Conservation (phyloP, 2,329 filamentous ascomycete genomes). For the Akanthomyces uredinophilus region DNA sequence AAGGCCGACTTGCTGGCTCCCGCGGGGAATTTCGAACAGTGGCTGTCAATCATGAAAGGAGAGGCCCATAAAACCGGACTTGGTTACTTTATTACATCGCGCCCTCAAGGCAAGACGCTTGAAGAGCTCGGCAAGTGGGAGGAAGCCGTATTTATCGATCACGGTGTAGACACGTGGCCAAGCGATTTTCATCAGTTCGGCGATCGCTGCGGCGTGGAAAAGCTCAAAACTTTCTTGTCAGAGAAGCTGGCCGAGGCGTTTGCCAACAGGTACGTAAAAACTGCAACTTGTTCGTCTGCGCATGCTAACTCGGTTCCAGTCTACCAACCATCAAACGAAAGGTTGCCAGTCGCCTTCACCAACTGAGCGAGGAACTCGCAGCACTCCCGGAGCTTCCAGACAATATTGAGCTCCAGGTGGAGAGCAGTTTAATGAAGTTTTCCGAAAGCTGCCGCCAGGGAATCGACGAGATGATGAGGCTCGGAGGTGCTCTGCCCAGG, state of each 20-base stretch:
- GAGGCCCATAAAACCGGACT: constrained; percentile 59
- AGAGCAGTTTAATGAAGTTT: constrained; percentile 54
- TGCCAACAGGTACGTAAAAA: constrained; percentile 38
- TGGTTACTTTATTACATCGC: constrained; percentile 76
- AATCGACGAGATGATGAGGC: constrained; percentile 40
- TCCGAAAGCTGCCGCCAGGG: constrained; percentile 48
- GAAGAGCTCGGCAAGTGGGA: constrained; percentile 49
- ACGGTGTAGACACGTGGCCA: constrained; percentile 41
- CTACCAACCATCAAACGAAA: constrained; percentile 52
- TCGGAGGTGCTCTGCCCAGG: constrained; percentile 42
- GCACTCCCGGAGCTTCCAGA: constrained; percentile 61
- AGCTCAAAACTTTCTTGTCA: constrained; percentile 48
- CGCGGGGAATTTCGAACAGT: constrained; percentile 47
- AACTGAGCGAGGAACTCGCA: constrained; percentile 50
- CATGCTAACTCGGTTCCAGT: constrained; percentile 25
- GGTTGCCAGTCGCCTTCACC: constrained; percentile 41
- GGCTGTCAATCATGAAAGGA: constrained; percentile 58
- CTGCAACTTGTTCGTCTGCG: too few relatives aligned
- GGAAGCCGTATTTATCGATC: constrained; percentile 44
- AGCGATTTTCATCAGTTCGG: constrained; percentile 41
- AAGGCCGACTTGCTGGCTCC: constrained; percentile 70
- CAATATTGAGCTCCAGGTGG: constrained; percentile 63
- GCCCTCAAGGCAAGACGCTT: constrained; percentile 52
- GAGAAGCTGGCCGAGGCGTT: constrained; percentile 50
- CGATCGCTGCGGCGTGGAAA: constrained; percentile 48